Evolutionary conservation across 495 filamentous ascomycete genomes (phyloP).

Genomic region (Trichoderma erinaceum): DNA sequence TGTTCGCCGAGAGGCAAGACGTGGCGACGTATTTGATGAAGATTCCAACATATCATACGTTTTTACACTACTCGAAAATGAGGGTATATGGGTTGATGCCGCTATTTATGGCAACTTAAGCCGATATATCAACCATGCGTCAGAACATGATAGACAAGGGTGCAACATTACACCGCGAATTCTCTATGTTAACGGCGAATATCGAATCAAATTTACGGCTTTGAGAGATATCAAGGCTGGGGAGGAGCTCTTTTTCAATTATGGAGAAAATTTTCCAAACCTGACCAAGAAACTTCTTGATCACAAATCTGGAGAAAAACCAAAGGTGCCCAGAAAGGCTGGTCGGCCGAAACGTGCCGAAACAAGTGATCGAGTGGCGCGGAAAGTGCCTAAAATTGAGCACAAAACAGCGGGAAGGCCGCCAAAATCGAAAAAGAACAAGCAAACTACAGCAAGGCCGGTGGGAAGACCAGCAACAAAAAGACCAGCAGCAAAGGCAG

Average conservation of each 20-base stretch:
- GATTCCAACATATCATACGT: slow-evolving; percentile 55
- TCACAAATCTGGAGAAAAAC: background rate
- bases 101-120: slow-evolving; percentile 49
- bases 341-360: slow-evolving; percentile 7
- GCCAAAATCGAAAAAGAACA: slow-evolving; percentile 8
- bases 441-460: background rate
- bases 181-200: slow-evolving; percentile 56
- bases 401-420: background rate
- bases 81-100: slow-evolving; percentile 46
- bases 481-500: background rate
- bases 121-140: slow-evolving; percentile 66
- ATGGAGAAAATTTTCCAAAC: slow-evolving; percentile 50
- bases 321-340: background rate
- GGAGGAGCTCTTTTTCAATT: slow-evolving; percentile 68
- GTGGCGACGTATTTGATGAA: slow-evolving; percentile 59
- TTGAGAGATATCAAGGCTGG: slow-evolving; percentile 52
- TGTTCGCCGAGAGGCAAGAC: slow-evolving; percentile 46
- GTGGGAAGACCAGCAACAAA: background rate
- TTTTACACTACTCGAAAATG: slow-evolving; percentile 55
- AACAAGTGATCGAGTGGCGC: slow-evolving; percentile 1
- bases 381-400: background rate
- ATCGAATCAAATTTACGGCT: slow-evolving; percentile 62
- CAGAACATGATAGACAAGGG: slow-evolving; percentile 37
- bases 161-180: slow-evolving; percentile 53
- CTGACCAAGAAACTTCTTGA: slow-evolving; percentile 1